Evolutionary conservation across 2,329 filamentous ascomycete species (phyloP), one percentile per base, ranked within the genome.

Genomic region (Fusarium lateritium): DNA sequence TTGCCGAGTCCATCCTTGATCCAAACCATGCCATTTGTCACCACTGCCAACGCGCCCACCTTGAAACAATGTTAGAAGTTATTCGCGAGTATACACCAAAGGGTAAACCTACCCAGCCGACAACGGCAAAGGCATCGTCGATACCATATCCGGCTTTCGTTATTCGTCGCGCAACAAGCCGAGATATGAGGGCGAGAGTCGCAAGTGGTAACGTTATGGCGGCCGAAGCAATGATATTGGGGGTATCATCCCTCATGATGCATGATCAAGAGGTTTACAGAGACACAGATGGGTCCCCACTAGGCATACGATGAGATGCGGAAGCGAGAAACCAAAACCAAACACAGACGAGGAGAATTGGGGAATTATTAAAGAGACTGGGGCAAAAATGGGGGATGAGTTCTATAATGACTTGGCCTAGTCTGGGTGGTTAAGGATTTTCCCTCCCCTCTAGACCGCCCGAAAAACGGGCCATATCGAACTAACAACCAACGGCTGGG

Each of bases 241-340:
- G 67, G 67, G 57, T 70, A 40, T 70, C 63, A 70, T 70, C 44
- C 63, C 47, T 68, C 67, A 70, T 70, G 67, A 70, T 70, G 67
- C 67, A 70, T 70, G 31, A 47, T 66, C 53, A 31, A 45, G 50
- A 34, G 49, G 46, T 36, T 64, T 28, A 11, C 40, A 21, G 42
- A 39, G 54, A 38, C 42, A 40, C 26, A 42, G 17, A 45, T 34
- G 34, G 28, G 24, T 39, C 46, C 50, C 57, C 43, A 10, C 45
- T 42, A 50, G 42, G 51, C 42, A 56, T 51, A 53, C 42, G 39
- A 40, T 50, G 44, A 52, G 15, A 49, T 62, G 45, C 39, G 40
- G 55, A 56, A 56, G 43, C 34, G 45, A 62, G 44, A 46, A 36
- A 34, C n/a, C 51, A 42, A 51, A 40, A 49, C 54, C 33, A 51